Percentiles rank a stretch among this genome's conserved stretches.
Evolutionary conservation across 2,329 filamentous ascomycete genomes (phyloP).

Genomic region (Ampelomyces quisqualis): DNA sequence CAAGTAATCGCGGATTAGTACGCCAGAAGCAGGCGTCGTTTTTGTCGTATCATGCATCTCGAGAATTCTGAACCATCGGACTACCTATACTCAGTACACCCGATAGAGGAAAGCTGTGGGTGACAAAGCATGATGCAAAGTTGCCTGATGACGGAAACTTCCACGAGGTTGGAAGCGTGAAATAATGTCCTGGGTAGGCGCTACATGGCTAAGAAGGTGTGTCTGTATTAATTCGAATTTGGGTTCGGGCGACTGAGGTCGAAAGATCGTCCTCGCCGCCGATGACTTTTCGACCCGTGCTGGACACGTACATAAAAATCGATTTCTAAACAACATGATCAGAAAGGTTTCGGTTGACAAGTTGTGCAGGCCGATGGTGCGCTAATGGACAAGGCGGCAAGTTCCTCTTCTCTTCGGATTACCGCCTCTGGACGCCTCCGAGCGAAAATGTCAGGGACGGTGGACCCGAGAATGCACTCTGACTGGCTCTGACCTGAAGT

Average conservation of each 20-base stretch:
- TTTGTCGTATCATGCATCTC: too few relatives aligned
- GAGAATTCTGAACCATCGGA: too few relatives aligned
- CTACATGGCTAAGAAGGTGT: background rate
- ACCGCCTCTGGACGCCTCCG: too few relatives aligned
- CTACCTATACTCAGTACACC: too few relatives aligned
- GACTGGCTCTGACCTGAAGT: too few relatives aligned
- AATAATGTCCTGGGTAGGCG: conserved; percentile 61
- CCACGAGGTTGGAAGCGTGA: conserved; percentile 60
- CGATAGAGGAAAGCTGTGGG: conserved; percentile 62
- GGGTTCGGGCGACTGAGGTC: conserved; percentile 56
- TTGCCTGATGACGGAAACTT: conserved; percentile 60
- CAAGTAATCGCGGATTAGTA: conserved; percentile 58
- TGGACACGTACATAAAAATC: too few relatives aligned
- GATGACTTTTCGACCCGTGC: conserved; percentile 65
- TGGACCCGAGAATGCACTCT: too few relatives aligned
- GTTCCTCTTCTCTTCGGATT: too few relatives aligned
- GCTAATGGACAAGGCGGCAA: conserved; percentile 58
- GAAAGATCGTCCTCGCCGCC: conserved; percentile 61
- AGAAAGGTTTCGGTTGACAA: too few relatives aligned
- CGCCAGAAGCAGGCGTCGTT: conserved; percentile 58
- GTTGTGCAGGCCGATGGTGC: conserved; percentile 65
- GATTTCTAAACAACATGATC: too few relatives aligned
- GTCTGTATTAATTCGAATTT: conserved; percentile 6
- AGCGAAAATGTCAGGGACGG: too few relatives aligned
- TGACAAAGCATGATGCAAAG: conserved; percentile 60